Evolutionary conservation across 257 asterid species (phyloP).

Genomic region (Nicotiana paniculata): DNA sequence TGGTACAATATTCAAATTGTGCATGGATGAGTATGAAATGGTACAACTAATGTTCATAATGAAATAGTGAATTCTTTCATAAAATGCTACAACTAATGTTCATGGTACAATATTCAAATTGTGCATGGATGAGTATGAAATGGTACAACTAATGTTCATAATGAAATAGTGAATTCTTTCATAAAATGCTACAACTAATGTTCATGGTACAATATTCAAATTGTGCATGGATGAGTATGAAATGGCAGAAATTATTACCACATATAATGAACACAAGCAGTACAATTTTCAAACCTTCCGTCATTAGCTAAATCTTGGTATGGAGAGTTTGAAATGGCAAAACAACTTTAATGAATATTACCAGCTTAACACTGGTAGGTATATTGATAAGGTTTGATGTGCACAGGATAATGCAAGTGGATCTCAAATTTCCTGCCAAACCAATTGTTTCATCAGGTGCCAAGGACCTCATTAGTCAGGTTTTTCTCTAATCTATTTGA

Average conservation of each 20-base stretch:
- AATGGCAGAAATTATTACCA: background rate
- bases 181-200: background rate
- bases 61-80: no score
- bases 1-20: background rate
- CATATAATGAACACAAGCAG: background rate
- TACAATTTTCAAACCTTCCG: background rate
- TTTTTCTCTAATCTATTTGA: slow-evolving; percentile 6
- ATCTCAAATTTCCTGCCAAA: slow-evolving; percentile 78
- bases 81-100: background rate
- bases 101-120: background rate
- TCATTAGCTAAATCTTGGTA: background rate
- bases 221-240: background rate
- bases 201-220: background rate
- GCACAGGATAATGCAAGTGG: slow-evolving; percentile 88
- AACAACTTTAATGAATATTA: background rate
- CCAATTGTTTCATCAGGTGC: slow-evolving; percentile 84
- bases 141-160: background rate
- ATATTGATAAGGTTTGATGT: background rate
- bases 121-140: background rate
- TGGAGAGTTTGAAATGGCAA: background rate
- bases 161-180: no score
- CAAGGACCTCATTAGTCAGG: slow-evolving; percentile 90
- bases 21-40: background rate
- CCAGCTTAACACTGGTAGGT: background rate
- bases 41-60: no score